These are phyloP conservation scores for Elaeis oleifera DNA, from an alignment of 202 grass and related monocot species.

Conservation along the genomic window DNA sequence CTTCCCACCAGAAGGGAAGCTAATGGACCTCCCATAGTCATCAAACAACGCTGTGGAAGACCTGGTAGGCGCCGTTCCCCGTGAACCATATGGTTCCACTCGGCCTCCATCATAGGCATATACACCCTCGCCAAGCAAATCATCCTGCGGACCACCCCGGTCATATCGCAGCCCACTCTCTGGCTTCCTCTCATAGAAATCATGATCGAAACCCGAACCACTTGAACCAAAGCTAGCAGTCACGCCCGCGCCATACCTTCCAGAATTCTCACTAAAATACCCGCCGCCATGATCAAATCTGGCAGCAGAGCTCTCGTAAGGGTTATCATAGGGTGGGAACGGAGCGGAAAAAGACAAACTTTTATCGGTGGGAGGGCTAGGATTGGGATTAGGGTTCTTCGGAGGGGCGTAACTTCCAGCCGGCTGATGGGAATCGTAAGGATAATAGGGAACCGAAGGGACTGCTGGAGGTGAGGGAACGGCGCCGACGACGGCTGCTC, in stretches of 20 bases:
- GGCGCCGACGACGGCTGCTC: slow-evolving; percentile 27
- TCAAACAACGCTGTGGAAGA: slow-evolving; percentile 61
- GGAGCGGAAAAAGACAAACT: slow-evolving; percentile 28
- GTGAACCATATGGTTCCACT: slow-evolving; percentile 70
- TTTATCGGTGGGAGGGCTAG: not conserved
- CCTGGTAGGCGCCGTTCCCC: slow-evolving; percentile 56
- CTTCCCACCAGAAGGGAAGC: slow-evolving; percentile 32
- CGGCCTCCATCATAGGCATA: slow-evolving; percentile 56
- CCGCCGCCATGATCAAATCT: slow-evolving; percentile 33
- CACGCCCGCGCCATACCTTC: not conserved
- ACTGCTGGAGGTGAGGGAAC: slow-evolving; percentile 9
- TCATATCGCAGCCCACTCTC: slow-evolving; percentile 20
- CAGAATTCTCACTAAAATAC: slow-evolving; percentile 15
- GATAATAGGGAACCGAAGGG: slow-evolving; percentile 35
- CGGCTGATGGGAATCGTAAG: slow-evolving; percentile 32
- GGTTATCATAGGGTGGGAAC: slow-evolving; percentile 60
- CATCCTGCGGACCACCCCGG: slow-evolving; percentile 8
- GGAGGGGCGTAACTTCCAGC: slow-evolving; percentile 17
- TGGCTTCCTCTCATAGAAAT: slow-evolving; percentile 36
- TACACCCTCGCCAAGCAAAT: slow-evolving; percentile 54
- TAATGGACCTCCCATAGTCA: slow-evolving; percentile 90
- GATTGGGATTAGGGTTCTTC: slow-evolving; percentile 25
- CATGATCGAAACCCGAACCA: slow-evolving; percentile 23
- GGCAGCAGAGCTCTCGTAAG: slow-evolving; percentile 35
- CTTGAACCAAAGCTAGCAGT: not conserved